Evolutionary conservation across 306 rosid species (phyloP).

Genomic region (Citrullus amarus): DNA sequence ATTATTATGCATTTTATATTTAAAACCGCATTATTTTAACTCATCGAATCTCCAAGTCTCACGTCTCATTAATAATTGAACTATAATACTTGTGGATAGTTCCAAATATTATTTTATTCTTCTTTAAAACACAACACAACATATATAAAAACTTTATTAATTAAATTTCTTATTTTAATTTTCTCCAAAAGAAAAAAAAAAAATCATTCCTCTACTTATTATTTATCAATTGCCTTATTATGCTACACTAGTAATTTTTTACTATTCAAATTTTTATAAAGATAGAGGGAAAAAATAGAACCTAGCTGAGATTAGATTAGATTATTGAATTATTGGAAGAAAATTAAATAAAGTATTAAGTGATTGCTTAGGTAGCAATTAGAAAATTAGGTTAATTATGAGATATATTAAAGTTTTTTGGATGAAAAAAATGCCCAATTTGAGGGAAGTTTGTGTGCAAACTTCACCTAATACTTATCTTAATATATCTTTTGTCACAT

Average conservation of each 20-base stretch:
- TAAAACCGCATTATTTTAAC: background rate
- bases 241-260: background rate
- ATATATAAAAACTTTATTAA: background rate
- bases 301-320: background rate
- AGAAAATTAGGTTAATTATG: background rate
- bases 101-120: background rate
- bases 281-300: background rate
- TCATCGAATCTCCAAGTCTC: background rate
- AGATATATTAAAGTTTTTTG: background rate
- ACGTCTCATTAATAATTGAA: background rate
- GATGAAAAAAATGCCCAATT: background rate
- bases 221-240: background rate
- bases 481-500: conserved; percentile 5
- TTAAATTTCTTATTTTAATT: no score
- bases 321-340: background rate
- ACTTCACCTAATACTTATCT: conserved; percentile 6
- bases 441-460: conserved; percentile 5
- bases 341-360: background rate
- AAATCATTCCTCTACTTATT: background rate
- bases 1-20: background rate
- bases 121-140: background rate
- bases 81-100: background rate
- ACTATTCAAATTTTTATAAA: background rate
- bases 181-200: no score
- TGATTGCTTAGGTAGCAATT: conserved; percentile 1